A percentile compares a stretch with the other conserved stretches of the same genome.
phyloP scores from a whole-genome alignment of 306 rosid genomes.

The Oxytropis ochrocephala region DNA sequence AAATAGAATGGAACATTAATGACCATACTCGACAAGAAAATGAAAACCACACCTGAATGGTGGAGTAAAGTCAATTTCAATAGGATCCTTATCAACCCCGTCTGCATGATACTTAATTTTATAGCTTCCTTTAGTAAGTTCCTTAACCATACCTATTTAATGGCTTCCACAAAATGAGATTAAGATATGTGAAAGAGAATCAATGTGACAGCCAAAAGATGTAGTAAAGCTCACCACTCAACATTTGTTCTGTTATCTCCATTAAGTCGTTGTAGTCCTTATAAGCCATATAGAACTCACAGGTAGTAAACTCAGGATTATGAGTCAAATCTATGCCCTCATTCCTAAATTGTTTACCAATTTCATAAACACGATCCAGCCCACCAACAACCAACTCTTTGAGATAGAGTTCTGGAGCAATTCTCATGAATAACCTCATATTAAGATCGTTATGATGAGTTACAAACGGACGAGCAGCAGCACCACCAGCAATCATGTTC shows the following conservation, averaged over 20 bases:
- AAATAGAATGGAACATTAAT: neutral
- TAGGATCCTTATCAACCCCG: conserved; percentile 69
- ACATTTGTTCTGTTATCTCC: conserved; percentile 77
- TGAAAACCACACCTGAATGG: conserved; percentile 57
- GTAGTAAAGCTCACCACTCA: conserved; percentile 58
- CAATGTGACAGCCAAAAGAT: neutral
- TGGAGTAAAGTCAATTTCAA: conserved; percentile 68
- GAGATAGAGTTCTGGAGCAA: conserved; percentile 98
- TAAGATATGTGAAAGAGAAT: neutral
- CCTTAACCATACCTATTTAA: conserved; percentile 71
- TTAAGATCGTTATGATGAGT: conserved; percentile 89
- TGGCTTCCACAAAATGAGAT: conserved; percentile 8
- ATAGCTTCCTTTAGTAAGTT: conserved; percentile 78
- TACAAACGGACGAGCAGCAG: conserved; percentile 89
- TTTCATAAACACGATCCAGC: conserved; percentile 94
- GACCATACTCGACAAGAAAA: neutral
- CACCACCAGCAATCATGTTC: conserved; percentile 96
- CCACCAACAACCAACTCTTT: conserved; percentile 90
- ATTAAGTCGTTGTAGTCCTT: conserved; percentile 81
- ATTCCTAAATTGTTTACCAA: conserved; percentile 89
- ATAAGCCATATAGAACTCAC: conserved; percentile 81
- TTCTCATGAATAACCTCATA: conserved; percentile 75
- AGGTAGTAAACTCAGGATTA: conserved; percentile 90
- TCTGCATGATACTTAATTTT: conserved; percentile 69
- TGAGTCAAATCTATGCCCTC: conserved; percentile 96